Percentiles rank a stretch among this genome's conserved stretches.
phyloP scores from a whole-genome alignment of 129 eudicot genomes.

The Flaveria sonorensis region DNA sequence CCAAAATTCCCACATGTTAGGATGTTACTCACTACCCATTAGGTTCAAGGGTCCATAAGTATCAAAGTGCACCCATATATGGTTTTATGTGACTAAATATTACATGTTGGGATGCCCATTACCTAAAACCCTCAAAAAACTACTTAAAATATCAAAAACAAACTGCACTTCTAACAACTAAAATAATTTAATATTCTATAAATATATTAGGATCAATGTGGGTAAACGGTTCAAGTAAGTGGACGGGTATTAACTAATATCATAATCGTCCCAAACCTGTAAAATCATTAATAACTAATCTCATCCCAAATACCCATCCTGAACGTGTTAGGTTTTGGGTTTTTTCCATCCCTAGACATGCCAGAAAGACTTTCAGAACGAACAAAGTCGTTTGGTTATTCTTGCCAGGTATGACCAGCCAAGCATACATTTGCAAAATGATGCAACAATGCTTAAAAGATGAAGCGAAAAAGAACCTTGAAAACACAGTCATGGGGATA shows the following conservation, averaged over 20 bases:
- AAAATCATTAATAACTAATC: not conserved
- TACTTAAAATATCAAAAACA: not conserved
- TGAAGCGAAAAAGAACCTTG: conserved; percentile 46
- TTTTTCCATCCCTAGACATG: not conserved
- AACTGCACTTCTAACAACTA: not conserved
- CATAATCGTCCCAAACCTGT: not conserved
- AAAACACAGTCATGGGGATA: conserved; percentile 88
- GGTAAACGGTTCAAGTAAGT: not conserved
- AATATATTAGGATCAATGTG: not conserved
- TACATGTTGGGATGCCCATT: not conserved
- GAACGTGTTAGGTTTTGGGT: not conserved
- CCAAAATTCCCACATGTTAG: not conserved
- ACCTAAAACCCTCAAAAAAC: not conserved
- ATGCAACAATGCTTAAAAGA: conserved; percentile 6
- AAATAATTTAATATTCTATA: not conserved
- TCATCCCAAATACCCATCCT: not conserved
- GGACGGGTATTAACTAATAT: not conserved
- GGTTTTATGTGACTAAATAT: not conserved
- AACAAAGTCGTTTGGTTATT: not conserved
- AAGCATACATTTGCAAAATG: not conserved
- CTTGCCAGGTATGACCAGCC: not conserved
- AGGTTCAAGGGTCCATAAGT: not conserved
- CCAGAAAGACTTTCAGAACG: not conserved
- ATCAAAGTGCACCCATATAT: not conserved
- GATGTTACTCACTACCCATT: not conserved